A percentile compares a stretch with the other conserved stretches of the same genome.
These are phyloP conservation scores for Podospora anserina DNA, from an alignment of 495 filamentous ascomycete species.

Conservation along the genomic window DNA sequence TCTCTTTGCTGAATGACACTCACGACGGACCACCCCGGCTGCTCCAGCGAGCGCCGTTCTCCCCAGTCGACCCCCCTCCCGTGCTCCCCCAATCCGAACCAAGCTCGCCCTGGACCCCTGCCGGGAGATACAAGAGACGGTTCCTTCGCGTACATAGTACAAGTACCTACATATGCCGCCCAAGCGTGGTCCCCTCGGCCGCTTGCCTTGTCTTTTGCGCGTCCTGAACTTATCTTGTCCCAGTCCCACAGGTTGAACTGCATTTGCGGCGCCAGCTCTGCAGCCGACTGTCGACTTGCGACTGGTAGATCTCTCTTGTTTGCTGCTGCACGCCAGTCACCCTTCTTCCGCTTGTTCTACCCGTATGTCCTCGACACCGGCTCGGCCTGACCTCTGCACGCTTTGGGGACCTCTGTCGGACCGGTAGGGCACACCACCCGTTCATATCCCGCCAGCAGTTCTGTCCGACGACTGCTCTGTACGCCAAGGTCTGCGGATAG, in stretches of 20 bases:
- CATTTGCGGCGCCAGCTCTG: slow-evolving; percentile 36
- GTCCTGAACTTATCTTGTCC: slow-evolving; percentile 31
- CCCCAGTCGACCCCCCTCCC: slow-evolving; percentile 22
- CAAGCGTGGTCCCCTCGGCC: slow-evolving; percentile 27
- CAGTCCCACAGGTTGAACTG: slow-evolving; percentile 29
- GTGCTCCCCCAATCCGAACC: slow-evolving; percentile 15
- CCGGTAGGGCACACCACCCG: slow-evolving; percentile 7
- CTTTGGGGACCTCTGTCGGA: slow-evolving; percentile 17
- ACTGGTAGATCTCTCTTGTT: slow-evolving; percentile 35
- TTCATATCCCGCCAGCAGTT: no score
- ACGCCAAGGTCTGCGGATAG: neutral
- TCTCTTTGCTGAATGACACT: slow-evolving; percentile 1
- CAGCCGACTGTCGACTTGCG: slow-evolving; percentile 26
- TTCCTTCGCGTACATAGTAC: slow-evolving; percentile 21
- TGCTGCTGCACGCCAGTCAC: slow-evolving; percentile 22
- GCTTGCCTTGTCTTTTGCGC: slow-evolving; percentile 28
- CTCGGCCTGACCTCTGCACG: slow-evolving; percentile 14
- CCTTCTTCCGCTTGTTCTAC: neutral
- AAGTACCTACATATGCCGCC: slow-evolving; percentile 32
- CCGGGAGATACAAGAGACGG: slow-evolving; percentile 23
- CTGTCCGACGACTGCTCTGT: slow-evolving; percentile 2
- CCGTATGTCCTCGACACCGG: slow-evolving; percentile 22
- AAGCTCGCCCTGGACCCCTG: slow-evolving; percentile 27
- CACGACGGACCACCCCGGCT: slow-evolving; percentile 2
- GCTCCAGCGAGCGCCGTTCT: slow-evolving; percentile 15